Evolutionary conservation across 129 eudicot species (phyloP).

Genomic region (Escallonia herrerae): DNA sequence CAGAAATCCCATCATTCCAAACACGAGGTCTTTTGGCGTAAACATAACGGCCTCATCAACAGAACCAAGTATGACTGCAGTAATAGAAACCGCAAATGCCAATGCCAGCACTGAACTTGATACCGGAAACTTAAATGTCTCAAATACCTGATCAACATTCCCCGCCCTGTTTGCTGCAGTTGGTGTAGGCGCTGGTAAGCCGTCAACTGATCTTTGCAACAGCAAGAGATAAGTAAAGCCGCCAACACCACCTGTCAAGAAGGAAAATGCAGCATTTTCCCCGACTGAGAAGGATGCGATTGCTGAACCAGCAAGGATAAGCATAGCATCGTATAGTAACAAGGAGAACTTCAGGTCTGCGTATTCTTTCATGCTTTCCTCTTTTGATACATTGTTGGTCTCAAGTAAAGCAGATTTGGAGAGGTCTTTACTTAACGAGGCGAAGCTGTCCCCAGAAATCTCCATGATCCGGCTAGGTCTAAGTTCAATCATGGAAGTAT

Average conservation of each 20-base stretch:
- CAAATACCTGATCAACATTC: slow-evolving; percentile 31
- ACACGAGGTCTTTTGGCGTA: slow-evolving; percentile 52
- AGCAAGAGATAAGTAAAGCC: slow-evolving; percentile 70
- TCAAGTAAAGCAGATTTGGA: slow-evolving; percentile 9
- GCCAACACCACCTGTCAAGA: slow-evolving; percentile 62
- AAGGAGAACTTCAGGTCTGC: slow-evolving; percentile 69
- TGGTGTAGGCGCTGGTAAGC: slow-evolving; percentile 43
- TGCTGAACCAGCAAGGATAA: slow-evolving; percentile 57
- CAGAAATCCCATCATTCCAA: slow-evolving; percentile 84
- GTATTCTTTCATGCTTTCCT: slow-evolving; percentile 94
- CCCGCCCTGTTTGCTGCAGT: slow-evolving; percentile 19
- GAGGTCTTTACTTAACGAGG: slow-evolving; percentile 15
- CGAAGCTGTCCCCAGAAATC: slow-evolving; percentile 31
- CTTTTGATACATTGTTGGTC: slow-evolving; percentile 31
- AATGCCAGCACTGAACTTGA: slow-evolving; percentile 49
- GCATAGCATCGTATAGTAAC: slow-evolving; percentile 62
- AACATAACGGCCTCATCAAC: slow-evolving; percentile 28
- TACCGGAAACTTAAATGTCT: slow-evolving; percentile 32
- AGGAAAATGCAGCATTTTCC: slow-evolving; percentile 57
- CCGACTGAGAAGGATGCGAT: slow-evolving; percentile 47
- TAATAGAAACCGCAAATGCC: slow-evolving; percentile 41
- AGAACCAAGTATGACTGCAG: slow-evolving; percentile 38
- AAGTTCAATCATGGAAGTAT: slow-evolving; percentile 65
- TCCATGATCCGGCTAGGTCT: slow-evolving; percentile 49
- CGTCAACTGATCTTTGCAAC: slow-evolving; percentile 80